These are phyloP conservation scores for Thozetella sp. DNA, from an alignment of 495 filamentous ascomycete genomes.

Conservation along the genomic window DNA sequence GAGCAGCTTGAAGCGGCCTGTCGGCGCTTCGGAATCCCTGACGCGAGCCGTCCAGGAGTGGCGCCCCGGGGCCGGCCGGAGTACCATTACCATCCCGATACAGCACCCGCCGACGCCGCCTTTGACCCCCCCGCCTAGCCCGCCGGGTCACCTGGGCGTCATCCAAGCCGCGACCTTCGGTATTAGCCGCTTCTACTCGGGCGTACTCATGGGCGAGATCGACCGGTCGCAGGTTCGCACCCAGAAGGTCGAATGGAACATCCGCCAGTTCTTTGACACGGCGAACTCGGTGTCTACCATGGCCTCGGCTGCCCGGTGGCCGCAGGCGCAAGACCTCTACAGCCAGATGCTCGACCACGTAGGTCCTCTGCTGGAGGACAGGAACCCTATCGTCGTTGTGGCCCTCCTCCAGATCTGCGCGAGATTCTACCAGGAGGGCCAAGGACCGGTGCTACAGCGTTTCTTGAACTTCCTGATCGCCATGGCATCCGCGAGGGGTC, in stretches of 20 bases:
- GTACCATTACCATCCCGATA: not conserved
- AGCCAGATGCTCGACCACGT: not conserved
- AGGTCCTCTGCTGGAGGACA: not conserved
- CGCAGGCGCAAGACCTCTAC: not conserved
- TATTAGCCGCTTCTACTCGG: not conserved
- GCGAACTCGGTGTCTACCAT: not conserved
- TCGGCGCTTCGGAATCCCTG: too few species aligned
- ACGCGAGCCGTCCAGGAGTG: too few species aligned
- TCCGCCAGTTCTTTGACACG: not conserved
- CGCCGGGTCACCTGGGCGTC: not conserved
- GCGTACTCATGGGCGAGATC: not conserved
- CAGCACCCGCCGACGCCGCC: too few species aligned
- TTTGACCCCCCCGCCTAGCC: not conserved
- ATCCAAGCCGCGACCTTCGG: not conserved
- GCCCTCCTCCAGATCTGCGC: not conserved
- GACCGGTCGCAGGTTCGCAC: not conserved
- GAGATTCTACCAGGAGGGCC: not conserved
- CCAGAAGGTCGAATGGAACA: not conserved
- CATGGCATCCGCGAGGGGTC: not conserved
- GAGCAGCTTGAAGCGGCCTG: not conserved
- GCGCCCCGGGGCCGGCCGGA: not conserved
- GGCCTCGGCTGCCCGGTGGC: not conserved
- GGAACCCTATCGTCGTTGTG: not conserved
- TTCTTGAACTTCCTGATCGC: not conserved
- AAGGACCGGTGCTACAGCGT: not conserved